These are phyloP conservation scores for Lichtheimia hyalospora DNA, from an alignment of 371 early-diverging fungal genomes.

Conservation along the genomic window DNA sequence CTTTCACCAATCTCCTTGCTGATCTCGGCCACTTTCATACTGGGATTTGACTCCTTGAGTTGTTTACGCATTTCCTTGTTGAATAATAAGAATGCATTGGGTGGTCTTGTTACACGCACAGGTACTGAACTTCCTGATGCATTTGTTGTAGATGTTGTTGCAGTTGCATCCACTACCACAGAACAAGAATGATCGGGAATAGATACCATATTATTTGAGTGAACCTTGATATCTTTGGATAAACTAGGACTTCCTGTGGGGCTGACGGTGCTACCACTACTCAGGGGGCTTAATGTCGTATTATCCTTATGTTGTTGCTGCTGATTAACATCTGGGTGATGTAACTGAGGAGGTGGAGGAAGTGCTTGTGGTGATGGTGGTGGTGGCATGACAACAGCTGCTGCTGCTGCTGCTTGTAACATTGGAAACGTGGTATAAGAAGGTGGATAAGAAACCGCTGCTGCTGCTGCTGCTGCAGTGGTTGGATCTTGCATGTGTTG, in stretches of 20 bases:
- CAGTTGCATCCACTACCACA: neutral
- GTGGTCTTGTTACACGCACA: conserved; percentile 60
- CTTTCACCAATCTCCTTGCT: conserved; percentile 61
- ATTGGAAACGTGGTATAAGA: conserved; percentile 30
- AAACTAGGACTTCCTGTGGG: neutral
- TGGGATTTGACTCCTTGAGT: conserved; percentile 63
- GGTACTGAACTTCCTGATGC: conserved; percentile 14
- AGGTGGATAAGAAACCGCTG: conserved; percentile 4
- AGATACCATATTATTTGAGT: too few relatives aligned
- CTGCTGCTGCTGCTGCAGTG: conserved; percentile 2
- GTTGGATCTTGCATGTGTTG: conserved; percentile 8
- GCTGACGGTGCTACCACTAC: neutral
- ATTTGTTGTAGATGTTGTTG: neutral
- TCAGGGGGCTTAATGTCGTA: too few relatives aligned
- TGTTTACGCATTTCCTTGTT: conserved; percentile 66
- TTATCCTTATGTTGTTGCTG: too few relatives aligned
- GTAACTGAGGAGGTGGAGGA: conserved; percentile 19
- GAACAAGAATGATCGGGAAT: too few relatives aligned
- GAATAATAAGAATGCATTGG: conserved; percentile 67
- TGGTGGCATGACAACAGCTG: too few relatives aligned
- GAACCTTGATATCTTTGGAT: too few relatives aligned
- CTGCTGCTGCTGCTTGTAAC: conserved; percentile 11
- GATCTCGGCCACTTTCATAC: conserved; percentile 64
- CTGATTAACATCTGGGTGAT: conserved; percentile 15
- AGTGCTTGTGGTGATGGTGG: neutral